Percentiles rank a stretch among this genome's conserved stretches.
Evolutionary conservation across 768 basidiomycete species (phyloP).

Genomic region (Strobilomyces dryophilus): DNA sequence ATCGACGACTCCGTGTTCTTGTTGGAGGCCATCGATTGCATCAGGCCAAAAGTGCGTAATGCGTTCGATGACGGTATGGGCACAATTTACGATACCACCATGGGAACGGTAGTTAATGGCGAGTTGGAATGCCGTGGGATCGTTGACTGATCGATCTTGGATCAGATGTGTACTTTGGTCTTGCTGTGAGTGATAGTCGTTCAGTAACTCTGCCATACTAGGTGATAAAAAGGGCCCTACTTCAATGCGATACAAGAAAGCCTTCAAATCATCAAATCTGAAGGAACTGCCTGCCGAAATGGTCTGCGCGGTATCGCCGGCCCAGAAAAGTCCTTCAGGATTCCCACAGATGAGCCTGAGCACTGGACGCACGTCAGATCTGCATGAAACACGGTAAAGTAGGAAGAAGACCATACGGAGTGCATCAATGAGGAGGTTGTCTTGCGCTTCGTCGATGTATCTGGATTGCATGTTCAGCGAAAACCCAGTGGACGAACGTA

Average conservation of each 20-base stretch:
- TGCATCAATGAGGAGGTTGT: constrained; percentile 43
- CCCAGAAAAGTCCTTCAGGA: constrained; percentile 71
- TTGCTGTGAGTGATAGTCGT: constrained; percentile 12
- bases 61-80: constrained; percentile 57
- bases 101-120: constrained; percentile 42
- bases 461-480: constrained; percentile 21
- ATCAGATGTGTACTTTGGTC: constrained; percentile 11
- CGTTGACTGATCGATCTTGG: constrained; percentile 12
- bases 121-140: constrained; percentile 44
- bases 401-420: constrained; percentile 38
- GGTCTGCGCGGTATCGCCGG: constrained; percentile 77
- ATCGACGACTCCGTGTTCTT: constrained; percentile 51
- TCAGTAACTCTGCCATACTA: background rate
- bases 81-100: constrained; percentile 70
- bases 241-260: constrained; percentile 61
- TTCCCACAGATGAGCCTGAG: constrained; percentile 59
- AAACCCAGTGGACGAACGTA: background rate
- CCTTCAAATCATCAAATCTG: constrained; percentile 65
- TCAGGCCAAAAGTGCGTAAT: constrained; percentile 29
- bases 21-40: constrained; percentile 55
- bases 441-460: constrained; percentile 59
- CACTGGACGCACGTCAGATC: constrained; percentile 38
- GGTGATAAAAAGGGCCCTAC: constrained; percentile 31
- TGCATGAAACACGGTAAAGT: background rate
- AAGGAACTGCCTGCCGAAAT: constrained; percentile 73